phyloP scores from a whole-genome alignment of 2,329 filamentous ascomycete genomes.

The Stenocarpella maydis region DNA sequence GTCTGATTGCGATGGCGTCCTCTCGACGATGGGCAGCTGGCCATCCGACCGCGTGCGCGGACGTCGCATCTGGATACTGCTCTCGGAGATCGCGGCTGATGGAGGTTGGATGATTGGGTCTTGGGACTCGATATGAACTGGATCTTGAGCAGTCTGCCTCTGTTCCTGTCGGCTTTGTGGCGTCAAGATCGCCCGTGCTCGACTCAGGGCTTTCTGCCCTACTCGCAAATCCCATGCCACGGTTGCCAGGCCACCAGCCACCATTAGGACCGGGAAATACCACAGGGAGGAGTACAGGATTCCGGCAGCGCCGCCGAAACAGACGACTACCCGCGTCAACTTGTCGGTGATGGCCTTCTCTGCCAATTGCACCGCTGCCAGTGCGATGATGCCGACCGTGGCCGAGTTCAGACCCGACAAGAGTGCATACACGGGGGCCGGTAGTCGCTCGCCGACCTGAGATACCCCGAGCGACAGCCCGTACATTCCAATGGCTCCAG shows the following conservation, averaged over 20 bases:
- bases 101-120: background rate
- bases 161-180: background rate
- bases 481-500: conserved; percentile 76
- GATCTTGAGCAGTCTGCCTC: background rate
- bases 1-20: background rate
- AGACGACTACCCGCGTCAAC: background rate
- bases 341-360: conserved; percentile 5
- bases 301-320: conserved; percentile 46
- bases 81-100: background rate
- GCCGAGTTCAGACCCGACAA: conserved; percentile 76
- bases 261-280: conserved; percentile 76
- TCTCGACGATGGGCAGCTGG: background rate
- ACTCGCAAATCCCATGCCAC: conserved; percentile 62
- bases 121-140: background rate
- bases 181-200: background rate
- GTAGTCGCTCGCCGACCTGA: conserved; percentile 65
- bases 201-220: background rate
- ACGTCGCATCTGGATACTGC: background rate
- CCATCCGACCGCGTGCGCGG: background rate
- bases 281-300: conserved; percentile 76
- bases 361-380: background rate
- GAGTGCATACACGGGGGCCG: conserved; percentile 70
- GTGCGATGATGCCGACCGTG: conserved; percentile 61
- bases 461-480: conserved; percentile 71
- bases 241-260: conserved; percentile 60